Base-by-base conservation (phyloP, 1,284 basidiomycete genomes). In the Rhodotorula sp. region DNA sequence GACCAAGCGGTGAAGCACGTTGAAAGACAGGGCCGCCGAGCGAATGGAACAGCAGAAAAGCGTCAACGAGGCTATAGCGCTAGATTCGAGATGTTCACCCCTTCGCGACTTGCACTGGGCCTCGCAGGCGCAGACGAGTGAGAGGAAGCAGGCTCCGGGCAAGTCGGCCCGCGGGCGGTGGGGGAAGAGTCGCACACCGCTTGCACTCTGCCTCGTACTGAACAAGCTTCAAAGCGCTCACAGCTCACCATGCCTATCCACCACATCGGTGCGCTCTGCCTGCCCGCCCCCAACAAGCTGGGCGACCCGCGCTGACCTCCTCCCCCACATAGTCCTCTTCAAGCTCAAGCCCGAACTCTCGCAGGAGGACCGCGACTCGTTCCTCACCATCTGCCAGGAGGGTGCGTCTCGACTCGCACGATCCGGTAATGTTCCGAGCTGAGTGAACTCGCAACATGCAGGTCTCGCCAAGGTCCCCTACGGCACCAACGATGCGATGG, bases 401-500 rank as follows among this genome's bases (percentile, higher is more conserved):
- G 70, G 67, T 67, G 34, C 44, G 44, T 34, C 59, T 42, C 14
- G 50, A 12, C 42, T 19, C 10, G 27, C 23, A 8, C 44, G 42
- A 27, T 52, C 57, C 13, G 4, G 1, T 16, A 8, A 21, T 7
- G 16, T 10, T 9, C 9, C 49, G 23, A 21, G 21, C 49, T 23
- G 49, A 21, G 23, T 23, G n/a, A 21, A 53, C 13, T 16, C 23
- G 21, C 49, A 12, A 50, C 23, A 7, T n/a, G 49, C 49, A 68
- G 67, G 70, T 2, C 71, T 72, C 21, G 66, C 71, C 16, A 72
- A 72, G 61, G 67, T 72, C 19, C 66, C 66, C 2, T 72, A 68
- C 67, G 71, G 71, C 13, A 68, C 67, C 1, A 54, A 23, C 19
- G 54, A 56, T 21, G 63, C 52, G 21, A 66, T 64, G 60, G 71